Base-by-base conservation (phyloP, 2,329 filamentous ascomycete species). In the Stenocarpella maydis region DNA sequence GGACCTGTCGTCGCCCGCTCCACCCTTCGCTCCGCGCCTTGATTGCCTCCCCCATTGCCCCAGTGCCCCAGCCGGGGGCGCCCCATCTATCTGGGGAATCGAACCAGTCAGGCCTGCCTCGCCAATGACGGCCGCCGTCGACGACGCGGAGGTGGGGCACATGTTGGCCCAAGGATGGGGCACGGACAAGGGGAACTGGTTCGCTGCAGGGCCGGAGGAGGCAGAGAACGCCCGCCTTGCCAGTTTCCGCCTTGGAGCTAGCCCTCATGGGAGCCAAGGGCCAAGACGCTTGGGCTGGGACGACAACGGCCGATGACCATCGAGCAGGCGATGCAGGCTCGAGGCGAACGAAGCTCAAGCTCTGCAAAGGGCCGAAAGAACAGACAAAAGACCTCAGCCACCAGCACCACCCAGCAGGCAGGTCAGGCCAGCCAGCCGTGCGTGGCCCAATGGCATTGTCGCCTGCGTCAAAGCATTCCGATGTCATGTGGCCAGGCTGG, bases 361-460 rank as follows among this genome's bases (percentile, higher is more conserved):
- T 24, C n/a, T 58, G 55, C 19, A 43, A 43, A 31, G 24, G 39
- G 39, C 55, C 55, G 55, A 60, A 60, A 60, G 39, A 60, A 47
- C 37, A 41, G 7, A 43, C 54, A 43, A 28, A 41, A 58, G 37
- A 41, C 53, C 53, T 34, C 53, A 55, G 53, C 34, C 53, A 55
- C 54, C 53, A 31, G 4, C 54, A 28, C n/a, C 37, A 43, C 17
- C 26, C 26, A 19, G 26, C 15, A 26, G n/a, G 15, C 24, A 26
- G n/a, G 10, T n/a, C 37, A 15, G 12, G 10, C 17, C 24, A n/a
- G 24, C 24, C 19, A 15, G 39, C 50, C 4, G 17, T n/a, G 31
- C 55, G n/a, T n/a, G n/a, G n/a, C 55, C 58, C 58, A 61, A 61
- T 61, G 58, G 41, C 58, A 63, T 49, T 63, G 58, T 63, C 58